Base-by-base conservation (phyloP, 331 rosid genomes). In the Telfairia occidentalis region DNA sequence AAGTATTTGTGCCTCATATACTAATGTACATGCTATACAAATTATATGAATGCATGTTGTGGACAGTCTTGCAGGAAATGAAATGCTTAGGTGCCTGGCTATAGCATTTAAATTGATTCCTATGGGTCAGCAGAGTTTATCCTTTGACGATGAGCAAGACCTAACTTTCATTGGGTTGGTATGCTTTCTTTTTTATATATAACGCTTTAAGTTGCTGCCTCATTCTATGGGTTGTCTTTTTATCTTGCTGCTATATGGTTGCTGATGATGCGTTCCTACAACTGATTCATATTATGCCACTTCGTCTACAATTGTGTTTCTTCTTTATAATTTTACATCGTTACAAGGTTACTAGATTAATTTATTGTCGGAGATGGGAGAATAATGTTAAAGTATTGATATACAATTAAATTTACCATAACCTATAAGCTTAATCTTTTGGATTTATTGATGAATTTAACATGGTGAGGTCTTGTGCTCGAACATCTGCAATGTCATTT, bases 111-210 rank as follows among this genome's bases (percentile, higher is more conserved):
- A 94, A 83, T 86, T 85, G 92, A 84, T 94, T 90, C 98, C 98
- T 38, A 40, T 80, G 37, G 81, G 77, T 77, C 89, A 87, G 59
- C 97, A 86, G 74, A 80, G 79, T 5, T 43, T 91, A 73, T 78
- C 97, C 81, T 74, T 76, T 79, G 84, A 83, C 76, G 97, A 94
- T 86, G 98, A 94, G 90, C 87, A 84, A 64, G 92, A 91, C 79
- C 91, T 94, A 73, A 91, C 98, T 43, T 94, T 94, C 87, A 89
- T 94, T 90, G 98, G 98, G 90, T 87, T 94, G 98, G 98, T 94
- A 94, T 87, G 98, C 96, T 86, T 84, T 86, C 88, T 86, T 83
- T 88, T 76, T 84, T 37, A 84, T 78, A 73, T 66, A 58, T 64
- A 67, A 81, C 67, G 21, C 59, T 49, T 82, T 80, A 15, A 35